Percentiles rank a stretch among this genome's conserved stretches.
Conservation (phyloP, 163 green algal species). For the Volvox carteri region DNA sequence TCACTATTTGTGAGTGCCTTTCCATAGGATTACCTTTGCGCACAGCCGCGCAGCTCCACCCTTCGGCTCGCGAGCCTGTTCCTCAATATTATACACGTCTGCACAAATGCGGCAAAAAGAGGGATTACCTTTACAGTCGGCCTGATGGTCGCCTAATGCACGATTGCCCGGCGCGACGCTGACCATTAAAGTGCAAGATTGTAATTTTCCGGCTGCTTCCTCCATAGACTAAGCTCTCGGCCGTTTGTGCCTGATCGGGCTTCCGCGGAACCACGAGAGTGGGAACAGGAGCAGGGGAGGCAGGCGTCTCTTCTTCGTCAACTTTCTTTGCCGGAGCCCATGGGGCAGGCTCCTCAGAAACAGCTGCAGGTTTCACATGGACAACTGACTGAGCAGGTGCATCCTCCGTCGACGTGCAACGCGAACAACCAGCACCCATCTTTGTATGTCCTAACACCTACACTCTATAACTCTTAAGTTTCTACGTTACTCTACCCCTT, state of each 20-base stretch:
- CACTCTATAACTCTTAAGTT: background rate
- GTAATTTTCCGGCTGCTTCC: slow-evolving; percentile 39
- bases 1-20: background rate
- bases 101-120: background rate
- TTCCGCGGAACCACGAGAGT: background rate
- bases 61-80: slow-evolving; percentile 72
- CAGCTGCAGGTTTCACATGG: slow-evolving; percentile 15
- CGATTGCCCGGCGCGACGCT: background rate
- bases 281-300: background rate
- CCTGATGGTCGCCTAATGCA: background rate
- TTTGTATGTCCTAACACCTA: background rate
- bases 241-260: background rate
- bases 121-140: background rate
- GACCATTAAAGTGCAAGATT: slow-evolving; percentile 51
- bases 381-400: background rate
- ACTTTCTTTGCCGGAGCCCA: slow-evolving; percentile 3
- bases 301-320: slow-evolving; percentile 12
- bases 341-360: background rate
- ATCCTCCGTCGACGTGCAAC: background rate
- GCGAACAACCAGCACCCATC: slow-evolving; percentile 32
- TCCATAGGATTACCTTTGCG: slow-evolving; percentile 41
- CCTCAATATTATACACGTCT: slow-evolving; percentile 84
- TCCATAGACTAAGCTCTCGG: background rate
- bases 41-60: slow-evolving; percentile 79
- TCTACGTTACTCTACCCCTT: background rate